Percentiles rank a stretch among this genome's conserved stretches.
Evolutionary conservation across 75 land plant genomes (phyloP).

Genomic region (Cryptomeria japonica): DNA sequence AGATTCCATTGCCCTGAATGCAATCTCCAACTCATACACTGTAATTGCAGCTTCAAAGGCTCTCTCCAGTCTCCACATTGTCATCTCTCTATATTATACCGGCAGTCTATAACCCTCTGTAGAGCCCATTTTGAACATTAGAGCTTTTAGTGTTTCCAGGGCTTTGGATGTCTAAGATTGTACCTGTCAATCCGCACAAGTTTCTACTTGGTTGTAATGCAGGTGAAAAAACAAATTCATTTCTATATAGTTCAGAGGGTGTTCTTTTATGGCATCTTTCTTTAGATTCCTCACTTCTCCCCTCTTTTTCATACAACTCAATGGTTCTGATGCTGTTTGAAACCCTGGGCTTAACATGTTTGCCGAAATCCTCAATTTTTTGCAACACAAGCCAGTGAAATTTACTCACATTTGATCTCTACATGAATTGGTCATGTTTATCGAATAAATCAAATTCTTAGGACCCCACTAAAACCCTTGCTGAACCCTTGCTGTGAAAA

Average conservation of each 20-base stretch:
- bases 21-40: constrained; percentile 29
- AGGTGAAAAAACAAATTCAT: not conserved
- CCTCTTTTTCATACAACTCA: not conserved
- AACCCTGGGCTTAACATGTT: not conserved
- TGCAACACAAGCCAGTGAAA: not conserved
- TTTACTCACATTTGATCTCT: not conserved
- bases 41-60: constrained; percentile 53
- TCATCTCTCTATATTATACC: not conserved
- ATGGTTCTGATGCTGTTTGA: not conserved
- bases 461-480: no score
- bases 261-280: not conserved
- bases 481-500: no score
- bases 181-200: no score
- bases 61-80: constrained; percentile 39
- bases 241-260: not conserved
- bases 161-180: not conserved
- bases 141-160: not conserved
- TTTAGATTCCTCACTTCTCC: not conserved
- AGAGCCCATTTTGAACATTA: not conserved
- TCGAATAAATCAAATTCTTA: no score
- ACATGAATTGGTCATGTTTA: no score
- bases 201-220: not conserved
- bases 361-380: not conserved
- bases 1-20: constrained; percentile 44
- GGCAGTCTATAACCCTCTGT: not conserved